Conservation (phyloP, 2,329 filamentous ascomycete species). For the Fusarium tjaetaba region DNA sequence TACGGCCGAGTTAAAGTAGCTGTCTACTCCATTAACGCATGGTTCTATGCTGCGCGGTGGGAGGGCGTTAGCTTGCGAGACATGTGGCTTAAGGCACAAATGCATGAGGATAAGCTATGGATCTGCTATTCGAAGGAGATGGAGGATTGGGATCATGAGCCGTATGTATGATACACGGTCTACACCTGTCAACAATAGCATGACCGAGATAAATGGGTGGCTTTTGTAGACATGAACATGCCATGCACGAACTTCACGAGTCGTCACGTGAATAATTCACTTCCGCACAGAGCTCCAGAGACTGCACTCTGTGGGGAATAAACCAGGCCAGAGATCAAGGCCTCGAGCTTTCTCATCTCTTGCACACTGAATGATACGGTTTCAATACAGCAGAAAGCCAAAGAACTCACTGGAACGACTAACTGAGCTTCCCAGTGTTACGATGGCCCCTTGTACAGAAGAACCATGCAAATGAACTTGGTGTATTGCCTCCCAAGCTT, state of each 20-base stretch:
- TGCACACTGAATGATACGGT: neutral
- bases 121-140: neutral
- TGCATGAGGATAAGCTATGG: neutral
- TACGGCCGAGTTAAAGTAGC: neutral
- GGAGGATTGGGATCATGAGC: neutral
- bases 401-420: neutral
- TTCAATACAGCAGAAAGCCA: rapidly evolving
- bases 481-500: too few relatives aligned
- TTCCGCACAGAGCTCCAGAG: rapidly evolving
- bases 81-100: neutral
- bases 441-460: rapidly evolving
- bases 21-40: neutral
- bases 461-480: neutral
- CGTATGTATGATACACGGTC: neutral
- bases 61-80: neutral
- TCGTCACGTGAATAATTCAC: neutral
- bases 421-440: too few relatives aligned
- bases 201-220: neutral
- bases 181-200: rapidly evolving
- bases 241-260: neutral
- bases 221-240: neutral
- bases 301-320: too few relatives aligned
- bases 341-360: neutral
- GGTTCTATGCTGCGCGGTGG: neutral
- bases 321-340: neutral